These are phyloP conservation scores for Blastomyces gilchristii DNA, from an alignment of 2,329 filamentous ascomycete genomes.

Conservation along the genomic window DNA sequence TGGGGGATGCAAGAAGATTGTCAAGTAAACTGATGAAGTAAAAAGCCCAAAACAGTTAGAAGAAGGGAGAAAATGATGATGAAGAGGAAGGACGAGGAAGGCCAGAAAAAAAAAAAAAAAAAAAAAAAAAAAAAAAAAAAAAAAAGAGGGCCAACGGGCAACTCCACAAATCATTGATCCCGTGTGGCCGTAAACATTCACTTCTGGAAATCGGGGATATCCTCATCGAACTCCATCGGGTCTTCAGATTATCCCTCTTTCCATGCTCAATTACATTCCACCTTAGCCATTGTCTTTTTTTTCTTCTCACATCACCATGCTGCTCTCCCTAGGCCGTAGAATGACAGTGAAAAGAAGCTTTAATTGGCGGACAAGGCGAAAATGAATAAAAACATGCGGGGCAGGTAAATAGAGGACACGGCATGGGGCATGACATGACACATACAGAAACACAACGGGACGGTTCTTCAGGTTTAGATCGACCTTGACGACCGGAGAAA, in stretches of 20 bases:
- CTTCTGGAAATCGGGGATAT: background rate
- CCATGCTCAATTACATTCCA: background rate
- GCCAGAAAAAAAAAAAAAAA: background rate
- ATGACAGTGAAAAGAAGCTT: conserved; percentile 11
- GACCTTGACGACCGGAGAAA: background rate
- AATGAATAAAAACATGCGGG: background rate
- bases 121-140: conserved; percentile 13
- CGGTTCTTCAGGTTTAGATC: background rate
- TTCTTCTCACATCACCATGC: background rate
- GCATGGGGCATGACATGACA: background rate
- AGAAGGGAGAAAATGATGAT: background rate
- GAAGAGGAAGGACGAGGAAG: background rate
- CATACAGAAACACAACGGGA: background rate
- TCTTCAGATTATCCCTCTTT: background rate
- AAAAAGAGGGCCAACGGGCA: conserved; percentile 14
- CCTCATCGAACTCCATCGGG: background rate
- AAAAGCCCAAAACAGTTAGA: conserved; percentile 4
- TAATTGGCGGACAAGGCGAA: background rate
- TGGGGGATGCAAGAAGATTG: background rate
- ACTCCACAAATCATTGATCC: conserved; percentile 4
- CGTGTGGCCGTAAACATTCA: background rate
- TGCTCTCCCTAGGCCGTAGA: conserved; percentile 7
- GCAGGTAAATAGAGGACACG: conserved; percentile 13
- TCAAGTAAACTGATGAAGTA: conserved; percentile 10
- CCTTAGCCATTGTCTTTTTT: background rate